A percentile compares a stretch with the other conserved stretches of the same genome.
phyloP scores from a whole-genome alignment of 495 filamentous ascomycete genomes.

The Penicillium argentinense region DNA sequence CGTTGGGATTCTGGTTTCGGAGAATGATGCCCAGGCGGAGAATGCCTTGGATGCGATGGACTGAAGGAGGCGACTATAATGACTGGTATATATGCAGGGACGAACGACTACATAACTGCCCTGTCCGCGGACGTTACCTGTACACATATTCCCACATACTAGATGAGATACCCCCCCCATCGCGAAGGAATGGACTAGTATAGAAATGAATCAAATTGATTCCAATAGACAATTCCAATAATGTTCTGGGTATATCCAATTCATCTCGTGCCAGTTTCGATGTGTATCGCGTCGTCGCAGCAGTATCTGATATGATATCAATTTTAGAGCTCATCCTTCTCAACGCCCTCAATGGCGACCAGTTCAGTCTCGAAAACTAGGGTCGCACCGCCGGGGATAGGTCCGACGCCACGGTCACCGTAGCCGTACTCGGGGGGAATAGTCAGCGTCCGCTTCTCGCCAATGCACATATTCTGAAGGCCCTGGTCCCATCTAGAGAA shows the following conservation, averaged over 20 bases:
- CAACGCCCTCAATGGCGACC: slow-evolving; percentile 80
- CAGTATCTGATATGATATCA: background rate
- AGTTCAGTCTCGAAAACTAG: slow-evolving; percentile 93
- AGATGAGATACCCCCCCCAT: slow-evolving; percentile 17
- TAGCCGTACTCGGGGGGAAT: slow-evolving; percentile 89
- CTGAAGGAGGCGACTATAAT: slow-evolving; percentile 42
- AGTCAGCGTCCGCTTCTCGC: slow-evolving; percentile 88
- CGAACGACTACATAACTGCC: no score
- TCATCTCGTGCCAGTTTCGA: no score
- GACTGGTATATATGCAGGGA: no score
- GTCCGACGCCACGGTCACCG: slow-evolving; percentile 69
- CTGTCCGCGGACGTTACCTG: no score
- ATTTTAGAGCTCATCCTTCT: slow-evolving; percentile 55
- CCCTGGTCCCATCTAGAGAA: slow-evolving; percentile 78
- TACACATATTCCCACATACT: slow-evolving; percentile 9
- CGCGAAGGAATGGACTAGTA: background rate
- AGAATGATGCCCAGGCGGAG: slow-evolving; percentile 57
- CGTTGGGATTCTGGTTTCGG: slow-evolving; percentile 80
- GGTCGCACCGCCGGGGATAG: slow-evolving; percentile 76
- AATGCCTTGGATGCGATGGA: slow-evolving; percentile 71
- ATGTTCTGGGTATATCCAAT: slow-evolving; percentile 2
- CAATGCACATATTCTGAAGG: slow-evolving; percentile 92
- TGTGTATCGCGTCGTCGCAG: no score
- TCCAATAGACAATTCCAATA: no score
- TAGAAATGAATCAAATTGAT: no score